These are phyloP conservation scores for Xerocomus potaroensis DNA, from an alignment of 768 basidiomycete species.

Conservation along the genomic window DNA sequence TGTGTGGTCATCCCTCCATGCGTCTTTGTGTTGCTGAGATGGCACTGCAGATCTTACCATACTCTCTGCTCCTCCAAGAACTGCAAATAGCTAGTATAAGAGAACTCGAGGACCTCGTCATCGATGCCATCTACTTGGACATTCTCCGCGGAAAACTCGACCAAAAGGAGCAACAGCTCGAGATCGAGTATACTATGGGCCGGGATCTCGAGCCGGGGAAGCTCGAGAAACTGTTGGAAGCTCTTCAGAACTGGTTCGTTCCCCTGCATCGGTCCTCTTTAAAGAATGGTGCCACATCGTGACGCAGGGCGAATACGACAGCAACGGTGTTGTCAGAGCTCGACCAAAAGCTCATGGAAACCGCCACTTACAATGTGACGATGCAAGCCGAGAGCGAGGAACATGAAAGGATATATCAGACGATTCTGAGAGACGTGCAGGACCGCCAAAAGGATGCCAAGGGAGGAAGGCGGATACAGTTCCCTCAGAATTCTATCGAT, in stretches of 20 bases:
- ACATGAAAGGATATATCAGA: constrained; percentile 52
- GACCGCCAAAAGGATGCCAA: constrained; percentile 62
- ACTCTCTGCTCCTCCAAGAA: constrained; percentile 61
- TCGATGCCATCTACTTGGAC: constrained; percentile 93
- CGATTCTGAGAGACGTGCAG: constrained; percentile 54
- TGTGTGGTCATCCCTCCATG: constrained; percentile 41
- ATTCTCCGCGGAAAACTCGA: constrained; percentile 89
- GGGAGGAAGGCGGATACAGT: constrained; percentile 28
- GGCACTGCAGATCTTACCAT: constrained; percentile 67
- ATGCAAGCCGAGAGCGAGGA: constrained; percentile 43
- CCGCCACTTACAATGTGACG: constrained; percentile 42
- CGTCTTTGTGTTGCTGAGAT: neutral
- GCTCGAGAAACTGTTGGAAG: constrained; percentile 53
- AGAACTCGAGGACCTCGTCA: constrained; percentile 93
- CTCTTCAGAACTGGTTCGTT: constrained; percentile 66
- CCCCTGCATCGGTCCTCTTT: neutral
- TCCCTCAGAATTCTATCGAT: constrained; percentile 24
- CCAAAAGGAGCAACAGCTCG: constrained; percentile 84
- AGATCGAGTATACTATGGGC: constrained; percentile 91
- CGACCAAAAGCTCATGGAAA: constrained; percentile 59
- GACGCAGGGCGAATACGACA: constrained; percentile 64
- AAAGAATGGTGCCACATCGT: neutral
- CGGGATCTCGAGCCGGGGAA: constrained; percentile 82
- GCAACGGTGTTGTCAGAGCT: constrained; percentile 66
- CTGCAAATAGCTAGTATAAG: constrained; percentile 78